Percentiles rank a stretch among this genome's conserved stretches.
phyloP scores from a whole-genome alignment of 345 rosid species.

The Luvunga scandens region DNA sequence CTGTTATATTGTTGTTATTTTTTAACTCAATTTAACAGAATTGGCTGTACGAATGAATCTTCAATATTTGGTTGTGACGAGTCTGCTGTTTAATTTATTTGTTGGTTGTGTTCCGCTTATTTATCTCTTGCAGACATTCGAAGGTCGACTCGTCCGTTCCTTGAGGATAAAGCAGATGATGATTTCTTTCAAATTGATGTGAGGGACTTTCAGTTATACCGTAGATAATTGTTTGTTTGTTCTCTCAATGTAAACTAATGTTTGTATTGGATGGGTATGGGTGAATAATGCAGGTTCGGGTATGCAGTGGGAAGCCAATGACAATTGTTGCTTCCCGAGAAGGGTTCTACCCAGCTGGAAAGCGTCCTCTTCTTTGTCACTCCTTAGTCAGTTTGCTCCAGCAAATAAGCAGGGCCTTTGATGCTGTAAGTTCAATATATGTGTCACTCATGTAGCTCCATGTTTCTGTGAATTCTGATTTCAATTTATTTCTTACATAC shows the following conservation, averaged over 20 bases:
- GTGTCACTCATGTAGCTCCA: neutral
- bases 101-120: neutral
- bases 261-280: neutral
- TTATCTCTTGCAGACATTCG: conserved; percentile 51
- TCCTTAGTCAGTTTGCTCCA: conserved; percentile 80
- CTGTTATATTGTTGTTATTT: neutral
- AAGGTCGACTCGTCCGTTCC: conserved; percentile 57
- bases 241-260: neutral
- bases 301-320: conserved; percentile 84
- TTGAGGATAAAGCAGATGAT: conserved; percentile 62
- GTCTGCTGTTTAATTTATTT: conserved; percentile 1
- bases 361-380: conserved; percentile 61
- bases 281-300: conserved; percentile 50
- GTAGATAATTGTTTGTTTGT: neutral
- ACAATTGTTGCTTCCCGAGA: conserved; percentile 63
- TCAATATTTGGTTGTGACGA: conserved; percentile 16
- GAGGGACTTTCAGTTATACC: conserved; percentile 16
- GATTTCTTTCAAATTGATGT: conserved; percentile 93
- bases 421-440: conserved; percentile 49
- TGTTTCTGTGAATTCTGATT: neutral
- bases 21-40: neutral
- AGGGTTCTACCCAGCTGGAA: conserved; percentile 87
- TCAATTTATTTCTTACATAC: neutral
- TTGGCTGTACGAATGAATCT: neutral
- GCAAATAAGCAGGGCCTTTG: conserved; percentile 77